A percentile compares a stretch with the other conserved stretches of the same genome.
Conservation (phyloP, 2,329 filamentous ascomycete species). For the Xylariaceae sp. region DNA sequence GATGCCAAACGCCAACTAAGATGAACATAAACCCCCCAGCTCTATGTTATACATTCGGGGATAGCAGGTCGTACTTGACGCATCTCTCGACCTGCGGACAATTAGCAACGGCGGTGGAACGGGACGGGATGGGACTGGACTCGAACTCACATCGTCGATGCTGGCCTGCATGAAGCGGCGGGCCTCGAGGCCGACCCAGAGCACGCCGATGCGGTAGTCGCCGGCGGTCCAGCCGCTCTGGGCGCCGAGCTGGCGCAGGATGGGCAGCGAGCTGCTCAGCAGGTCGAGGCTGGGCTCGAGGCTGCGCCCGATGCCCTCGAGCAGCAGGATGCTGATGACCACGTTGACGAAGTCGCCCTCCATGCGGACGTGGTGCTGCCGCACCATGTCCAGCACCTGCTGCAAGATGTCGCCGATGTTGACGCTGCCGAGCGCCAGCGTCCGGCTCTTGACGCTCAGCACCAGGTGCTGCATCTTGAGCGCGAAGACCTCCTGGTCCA, state of each 20-base stretch:
- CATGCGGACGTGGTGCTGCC: conserved; percentile 82
- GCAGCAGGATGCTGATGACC: conserved; percentile 83
- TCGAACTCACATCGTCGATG: conserved; percentile 66
- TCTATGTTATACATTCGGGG: conserved; percentile 71
- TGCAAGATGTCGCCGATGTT: conserved; percentile 94
- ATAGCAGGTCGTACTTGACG: conserved; percentile 83
- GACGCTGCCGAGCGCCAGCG: conserved; percentile 85
- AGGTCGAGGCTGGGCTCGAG: conserved; percentile 84
- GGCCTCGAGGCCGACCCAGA: conserved; percentile 88
- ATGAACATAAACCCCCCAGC: no score
- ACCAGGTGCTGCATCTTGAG: conserved; percentile 97
- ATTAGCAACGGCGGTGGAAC: neutral
- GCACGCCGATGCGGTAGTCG: conserved; percentile 77
- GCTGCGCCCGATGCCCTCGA: conserved; percentile 87
- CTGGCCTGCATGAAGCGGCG: conserved; percentile 84
- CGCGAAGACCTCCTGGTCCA: conserved; percentile 85
- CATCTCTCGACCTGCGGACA: conserved; percentile 64
- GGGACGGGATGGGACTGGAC: neutral
- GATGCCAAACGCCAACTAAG: no score
- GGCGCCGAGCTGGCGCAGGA: conserved; percentile 78
- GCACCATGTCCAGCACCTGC: conserved; percentile 85
- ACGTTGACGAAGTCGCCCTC: conserved; percentile 99
- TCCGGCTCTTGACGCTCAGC: conserved; percentile 79
- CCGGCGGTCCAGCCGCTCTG: conserved; percentile 63
- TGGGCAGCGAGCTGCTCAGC: conserved; percentile 78